Conservation (phyloP, 805 yeast genomes). For the Komagataella pseudopastoris region DNA sequence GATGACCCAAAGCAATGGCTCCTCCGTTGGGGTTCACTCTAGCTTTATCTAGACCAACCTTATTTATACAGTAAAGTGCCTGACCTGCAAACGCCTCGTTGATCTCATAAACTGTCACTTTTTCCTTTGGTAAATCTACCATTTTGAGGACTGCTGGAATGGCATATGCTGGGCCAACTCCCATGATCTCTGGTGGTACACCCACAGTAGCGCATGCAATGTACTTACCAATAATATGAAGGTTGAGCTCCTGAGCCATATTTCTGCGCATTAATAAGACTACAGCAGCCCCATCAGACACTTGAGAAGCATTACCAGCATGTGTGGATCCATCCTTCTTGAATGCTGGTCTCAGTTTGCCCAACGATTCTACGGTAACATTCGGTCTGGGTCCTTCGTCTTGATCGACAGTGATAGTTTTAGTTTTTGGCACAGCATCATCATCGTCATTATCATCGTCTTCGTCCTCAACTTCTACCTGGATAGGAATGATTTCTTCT, state of each 20-base stretch:
- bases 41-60: slow-evolving; percentile 48
- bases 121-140: slow-evolving; percentile 41
- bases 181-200: slow-evolving; percentile 94
- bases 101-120: slow-evolving; percentile 70
- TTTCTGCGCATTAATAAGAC: slow-evolving; percentile 77
- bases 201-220: slow-evolving; percentile 75
- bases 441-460: slow-evolving; percentile 47
- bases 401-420: slow-evolving; percentile 32
- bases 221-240: slow-evolving; percentile 68
- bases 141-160: slow-evolving; percentile 63
- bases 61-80: slow-evolving; percentile 62
- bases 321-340: slow-evolving; percentile 73
- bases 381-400: slow-evolving; percentile 89
- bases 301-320: slow-evolving; percentile 95
- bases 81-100: slow-evolving; percentile 98
- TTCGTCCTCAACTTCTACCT: slow-evolving; percentile 40
- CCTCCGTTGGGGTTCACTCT: slow-evolving; percentile 91
- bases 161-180: slow-evolving; percentile 94
- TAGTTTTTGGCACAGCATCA: slow-evolving; percentile 14
- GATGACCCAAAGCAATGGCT: slow-evolving; percentile 94
- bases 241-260: slow-evolving; percentile 59
- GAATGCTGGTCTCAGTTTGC: slow-evolving; percentile 80
- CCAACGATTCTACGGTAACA: slow-evolving; percentile 66
- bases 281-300: slow-evolving; percentile 92
- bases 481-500: slow-evolving; percentile 81